These are phyloP conservation scores for Penicillium malachiteum DNA, from an alignment of 495 filamentous ascomycete genomes.

Conservation along the genomic window DNA sequence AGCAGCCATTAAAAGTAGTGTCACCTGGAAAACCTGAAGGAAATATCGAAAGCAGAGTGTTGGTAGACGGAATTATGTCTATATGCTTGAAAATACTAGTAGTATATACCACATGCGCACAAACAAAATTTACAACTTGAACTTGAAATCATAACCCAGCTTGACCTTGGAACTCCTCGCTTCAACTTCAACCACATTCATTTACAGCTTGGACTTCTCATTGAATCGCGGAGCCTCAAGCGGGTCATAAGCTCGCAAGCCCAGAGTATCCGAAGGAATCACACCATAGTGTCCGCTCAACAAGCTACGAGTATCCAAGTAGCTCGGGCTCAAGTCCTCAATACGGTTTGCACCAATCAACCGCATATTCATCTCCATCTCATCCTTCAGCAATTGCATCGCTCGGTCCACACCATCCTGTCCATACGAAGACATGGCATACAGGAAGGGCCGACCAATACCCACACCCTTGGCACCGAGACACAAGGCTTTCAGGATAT, in stretches of 20 bases:
- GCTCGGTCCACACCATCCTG: constrained; percentile 77
- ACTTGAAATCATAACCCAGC: not conserved
- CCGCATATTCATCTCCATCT: constrained; percentile 99
- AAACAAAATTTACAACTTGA: no score
- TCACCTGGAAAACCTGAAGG: no score
- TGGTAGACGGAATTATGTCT: no score
- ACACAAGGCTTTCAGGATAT: constrained; percentile 89
- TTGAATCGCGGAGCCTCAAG: constrained; percentile 57
- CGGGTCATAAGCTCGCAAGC: constrained; percentile 62
- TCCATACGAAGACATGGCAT: constrained; percentile 80
- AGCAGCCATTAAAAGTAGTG: no score
- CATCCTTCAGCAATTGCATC: constrained; percentile 91
- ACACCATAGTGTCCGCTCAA: constrained; percentile 66
- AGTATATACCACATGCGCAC: no score
- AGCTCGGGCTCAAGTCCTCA: constrained; percentile 70
- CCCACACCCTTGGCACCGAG: constrained; percentile 86
- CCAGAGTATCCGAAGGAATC: constrained; percentile 70
- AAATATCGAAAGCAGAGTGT: no score
- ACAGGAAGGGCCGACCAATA: constrained; percentile 78
- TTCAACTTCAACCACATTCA: not conserved
- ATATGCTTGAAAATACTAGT: no score
- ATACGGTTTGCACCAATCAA: constrained; percentile 76
- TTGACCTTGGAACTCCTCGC: not conserved
- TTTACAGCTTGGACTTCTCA: constrained; percentile 58
- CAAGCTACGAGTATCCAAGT: constrained; percentile 72